A percentile compares a stretch with the other conserved stretches of the same genome.
Evolutionary conservation across 1,139 yeast species (phyloP).

Genomic region (Lodderomyces margitis): DNA sequence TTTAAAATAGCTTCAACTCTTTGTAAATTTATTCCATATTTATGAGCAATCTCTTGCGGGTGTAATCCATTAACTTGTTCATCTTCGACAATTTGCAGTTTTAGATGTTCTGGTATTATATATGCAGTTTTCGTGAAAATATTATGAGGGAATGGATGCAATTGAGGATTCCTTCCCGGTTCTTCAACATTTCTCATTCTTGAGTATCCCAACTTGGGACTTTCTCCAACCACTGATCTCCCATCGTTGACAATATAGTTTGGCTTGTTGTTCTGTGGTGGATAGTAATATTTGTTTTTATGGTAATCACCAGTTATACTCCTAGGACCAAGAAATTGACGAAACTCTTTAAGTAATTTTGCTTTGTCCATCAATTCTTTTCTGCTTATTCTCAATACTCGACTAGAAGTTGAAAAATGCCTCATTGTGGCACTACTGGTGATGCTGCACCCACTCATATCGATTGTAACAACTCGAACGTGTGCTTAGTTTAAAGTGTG

Average conservation of each 20-base stretch:
- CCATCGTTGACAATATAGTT: constrained; percentile 70
- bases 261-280: constrained; percentile 71
- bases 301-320: constrained; percentile 82
- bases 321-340: constrained; percentile 71
- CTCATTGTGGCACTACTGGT: neutral
- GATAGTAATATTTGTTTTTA: constrained; percentile 70
- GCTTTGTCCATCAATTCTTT: constrained; percentile 11
- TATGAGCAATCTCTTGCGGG: constrained; percentile 74
- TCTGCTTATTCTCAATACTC: constrained; percentile 7
- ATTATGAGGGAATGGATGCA: constrained; percentile 83
- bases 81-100: constrained; percentile 57
- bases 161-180: constrained; percentile 25
- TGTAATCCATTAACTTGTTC: constrained; percentile 51
- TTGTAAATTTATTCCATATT: constrained; percentile 76
- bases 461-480: too few relatives aligned
- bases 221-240: constrained; percentile 30
- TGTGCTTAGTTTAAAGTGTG: too few relatives aligned
- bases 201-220: neutral
- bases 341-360: constrained; percentile 9
- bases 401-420: constrained; percentile 8
- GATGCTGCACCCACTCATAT: neutral
- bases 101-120: constrained; percentile 56
- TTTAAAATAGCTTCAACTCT: constrained; percentile 83
- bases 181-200: neutral
- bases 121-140: constrained; percentile 65